Evolutionary conservation across 2,329 filamentous ascomycete genomes (phyloP).

Genomic region (Camptophora hylomeconis): DNA sequence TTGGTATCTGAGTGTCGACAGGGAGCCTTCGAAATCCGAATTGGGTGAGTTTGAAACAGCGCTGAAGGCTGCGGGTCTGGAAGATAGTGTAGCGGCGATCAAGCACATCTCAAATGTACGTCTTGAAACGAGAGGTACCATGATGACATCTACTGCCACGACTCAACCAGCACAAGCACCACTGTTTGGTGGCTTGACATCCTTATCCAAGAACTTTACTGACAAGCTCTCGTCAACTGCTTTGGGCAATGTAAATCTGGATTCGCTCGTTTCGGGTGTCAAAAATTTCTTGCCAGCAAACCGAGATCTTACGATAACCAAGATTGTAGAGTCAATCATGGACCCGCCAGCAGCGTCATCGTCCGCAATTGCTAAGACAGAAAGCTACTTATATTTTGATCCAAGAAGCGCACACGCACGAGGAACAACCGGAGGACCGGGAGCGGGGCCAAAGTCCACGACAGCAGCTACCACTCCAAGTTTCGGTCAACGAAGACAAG

Average conservation of each 20-base stretch:
- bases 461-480: conserved; percentile 56
- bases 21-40: conserved; percentile 69
- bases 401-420: conserved; percentile 84
- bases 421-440: conserved; percentile 66
- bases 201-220: conserved; percentile 79
- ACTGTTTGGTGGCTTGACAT: conserved; percentile 85
- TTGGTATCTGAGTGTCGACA: conserved; percentile 90
- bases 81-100: conserved; percentile 58
- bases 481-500: conserved; percentile 82
- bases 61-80: conserved; percentile 55
- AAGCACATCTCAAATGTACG: conserved; percentile 83
- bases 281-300: conserved; percentile 97
- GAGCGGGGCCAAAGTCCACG: conserved; percentile 28
- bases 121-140: conserved; percentile 93
- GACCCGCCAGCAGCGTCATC: conserved; percentile 81
- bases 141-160: conserved; percentile 66
- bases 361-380: conserved; percentile 88
- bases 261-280: conserved; percentile 85
- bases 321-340: conserved; percentile 97
- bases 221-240: conserved; percentile 90
- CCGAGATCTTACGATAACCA: conserved; percentile 89
- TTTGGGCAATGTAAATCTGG: conserved; percentile 70
- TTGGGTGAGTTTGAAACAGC: conserved; percentile 79
- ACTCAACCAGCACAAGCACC: conserved; percentile 50
- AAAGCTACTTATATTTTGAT: conserved; percentile 95